A percentile compares a stretch with the other conserved stretches of the same genome.
These are phyloP conservation scores for Globomyces pollinis-pini DNA, from an alignment of 192 early-diverging fungal genomes.

Conservation along the genomic window DNA sequence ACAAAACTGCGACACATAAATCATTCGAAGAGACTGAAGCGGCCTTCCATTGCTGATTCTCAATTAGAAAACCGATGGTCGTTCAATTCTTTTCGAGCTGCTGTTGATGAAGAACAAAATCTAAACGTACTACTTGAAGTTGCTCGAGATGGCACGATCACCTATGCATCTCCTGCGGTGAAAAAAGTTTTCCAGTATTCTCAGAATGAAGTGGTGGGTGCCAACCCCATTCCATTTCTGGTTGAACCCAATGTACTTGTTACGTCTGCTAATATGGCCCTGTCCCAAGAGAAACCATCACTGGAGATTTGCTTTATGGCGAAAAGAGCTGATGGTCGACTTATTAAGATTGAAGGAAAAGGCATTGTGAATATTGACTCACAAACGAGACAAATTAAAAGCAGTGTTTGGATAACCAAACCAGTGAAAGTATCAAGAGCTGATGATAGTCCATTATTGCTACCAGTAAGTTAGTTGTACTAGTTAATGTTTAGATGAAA, in stretches of 20 bases:
- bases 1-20: conserved; percentile 5
- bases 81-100: conserved; percentile 62
- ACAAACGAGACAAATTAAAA: conserved; percentile 46
- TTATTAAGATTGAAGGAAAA: conserved; percentile 72
- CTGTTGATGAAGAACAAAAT: conserved; percentile 58
- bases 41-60: conserved; percentile 6
- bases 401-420: conserved; percentile 72
- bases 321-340: conserved; percentile 39
- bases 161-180: conserved; percentile 65
- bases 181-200: conserved; percentile 63
- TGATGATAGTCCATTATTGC: conserved; percentile 27
- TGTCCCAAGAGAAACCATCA: conserved; percentile 48
- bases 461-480: conserved; percentile 10
- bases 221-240: conserved; percentile 6
- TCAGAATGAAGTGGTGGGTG: conserved; percentile 7
- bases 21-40: not conserved
- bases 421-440: conserved; percentile 46
- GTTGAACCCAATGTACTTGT: not conserved
- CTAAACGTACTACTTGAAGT: conserved; percentile 74
- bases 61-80: conserved; percentile 37
- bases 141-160: conserved; percentile 44
- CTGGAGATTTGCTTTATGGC: conserved; percentile 60
- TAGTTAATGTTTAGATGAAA: conserved; percentile 5
- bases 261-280: not conserved
- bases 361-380: conserved; percentile 76